phyloP scores from a whole-genome alignment of 768 basidiomycete species.

The Lactarius evosmus region DNA sequence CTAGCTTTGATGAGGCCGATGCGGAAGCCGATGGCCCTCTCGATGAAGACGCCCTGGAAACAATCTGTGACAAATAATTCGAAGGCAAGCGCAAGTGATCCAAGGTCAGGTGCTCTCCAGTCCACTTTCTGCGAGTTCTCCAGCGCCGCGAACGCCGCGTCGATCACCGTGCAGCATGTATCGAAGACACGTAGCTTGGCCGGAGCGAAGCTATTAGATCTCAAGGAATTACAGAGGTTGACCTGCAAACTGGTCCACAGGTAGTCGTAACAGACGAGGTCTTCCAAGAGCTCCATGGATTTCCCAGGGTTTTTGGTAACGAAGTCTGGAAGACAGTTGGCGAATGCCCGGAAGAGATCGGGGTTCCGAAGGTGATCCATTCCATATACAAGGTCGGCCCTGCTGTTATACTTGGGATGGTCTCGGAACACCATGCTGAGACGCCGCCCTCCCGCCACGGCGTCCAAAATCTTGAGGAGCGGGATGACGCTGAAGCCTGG shows the following conservation, averaged over 20 bases:
- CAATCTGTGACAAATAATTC: not conserved
- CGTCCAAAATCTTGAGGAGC: not conserved
- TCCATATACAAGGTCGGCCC: conserved; percentile 9
- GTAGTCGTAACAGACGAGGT: not conserved
- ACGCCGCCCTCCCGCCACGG: not conserved
- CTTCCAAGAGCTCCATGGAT: not conserved
- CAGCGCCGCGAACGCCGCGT: not conserved
- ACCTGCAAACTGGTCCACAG: conserved; percentile 12
- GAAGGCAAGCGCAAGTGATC: not conserved
- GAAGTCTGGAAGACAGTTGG: conserved; percentile 6
- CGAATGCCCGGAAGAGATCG: conserved; percentile 8
- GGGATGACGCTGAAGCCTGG: not conserved
- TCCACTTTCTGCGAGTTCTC: not conserved
- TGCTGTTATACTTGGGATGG: conserved; percentile 2
- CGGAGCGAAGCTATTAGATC: not conserved
- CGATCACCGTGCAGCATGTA: conserved; percentile 7
- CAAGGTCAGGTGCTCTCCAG: conserved; percentile 17
- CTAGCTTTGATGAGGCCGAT: conserved; percentile 2
- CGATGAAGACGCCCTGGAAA: conserved; percentile 7
- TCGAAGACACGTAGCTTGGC: conserved; percentile 3
- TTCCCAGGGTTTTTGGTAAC: not conserved
- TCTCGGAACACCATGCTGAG: not conserved
- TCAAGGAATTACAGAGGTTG: not conserved
- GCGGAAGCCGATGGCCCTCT: not conserved
- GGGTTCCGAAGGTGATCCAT: conserved; percentile 6